phyloP scores from a whole-genome alignment of 169 alveolate species.

The Plasmodium cynomolgi region DNA sequence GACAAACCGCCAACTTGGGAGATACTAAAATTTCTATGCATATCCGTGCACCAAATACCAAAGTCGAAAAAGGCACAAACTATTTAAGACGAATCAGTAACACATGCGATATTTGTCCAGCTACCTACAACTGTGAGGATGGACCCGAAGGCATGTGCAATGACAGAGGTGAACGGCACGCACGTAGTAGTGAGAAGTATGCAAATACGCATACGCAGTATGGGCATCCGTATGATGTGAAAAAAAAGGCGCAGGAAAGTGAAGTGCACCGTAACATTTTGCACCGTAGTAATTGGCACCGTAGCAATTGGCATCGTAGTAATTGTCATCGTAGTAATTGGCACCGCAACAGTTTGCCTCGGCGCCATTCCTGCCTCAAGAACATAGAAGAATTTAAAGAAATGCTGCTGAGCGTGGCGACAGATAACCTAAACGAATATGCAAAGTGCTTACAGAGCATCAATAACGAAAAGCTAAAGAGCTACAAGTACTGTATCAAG shows the following conservation, averaged over 20 bases:
- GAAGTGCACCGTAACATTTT: constrained; percentile 8
- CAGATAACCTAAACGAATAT: constrained; percentile 67
- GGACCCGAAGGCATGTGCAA: constrained; percentile 29
- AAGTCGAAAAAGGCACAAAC: constrained; percentile 5
- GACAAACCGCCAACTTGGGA: constrained; percentile 1
- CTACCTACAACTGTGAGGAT: constrained; percentile 4
- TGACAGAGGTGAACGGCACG: not conserved
- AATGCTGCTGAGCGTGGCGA: constrained; percentile 30
- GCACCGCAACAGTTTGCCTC: constrained; percentile 3
- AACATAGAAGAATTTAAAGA: constrained; percentile 60
- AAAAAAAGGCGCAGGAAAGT: not conserved
- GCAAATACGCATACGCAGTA: not conserved
- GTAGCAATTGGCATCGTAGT: not conserved
- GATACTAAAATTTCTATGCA: constrained; percentile 8
- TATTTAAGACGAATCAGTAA: constrained; percentile 19
- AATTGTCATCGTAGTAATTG: constrained; percentile 2
- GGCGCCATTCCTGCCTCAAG: constrained; percentile 5
- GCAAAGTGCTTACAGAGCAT: constrained; percentile 53
- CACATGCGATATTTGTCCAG: constrained; percentile 12
- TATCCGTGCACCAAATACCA: not conserved
- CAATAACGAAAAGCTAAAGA: constrained; percentile 31
- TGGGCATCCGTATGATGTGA: constrained; percentile 14
- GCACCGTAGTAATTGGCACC: not conserved
- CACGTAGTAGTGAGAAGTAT: constrained; percentile 19
- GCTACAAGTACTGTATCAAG: constrained; percentile 36